A percentile compares a stretch with the other conserved stretches of the same genome.
phyloP scores from a whole-genome alignment of 2,329 filamentous ascomycete genomes.

The Cercospora beticola region DNA sequence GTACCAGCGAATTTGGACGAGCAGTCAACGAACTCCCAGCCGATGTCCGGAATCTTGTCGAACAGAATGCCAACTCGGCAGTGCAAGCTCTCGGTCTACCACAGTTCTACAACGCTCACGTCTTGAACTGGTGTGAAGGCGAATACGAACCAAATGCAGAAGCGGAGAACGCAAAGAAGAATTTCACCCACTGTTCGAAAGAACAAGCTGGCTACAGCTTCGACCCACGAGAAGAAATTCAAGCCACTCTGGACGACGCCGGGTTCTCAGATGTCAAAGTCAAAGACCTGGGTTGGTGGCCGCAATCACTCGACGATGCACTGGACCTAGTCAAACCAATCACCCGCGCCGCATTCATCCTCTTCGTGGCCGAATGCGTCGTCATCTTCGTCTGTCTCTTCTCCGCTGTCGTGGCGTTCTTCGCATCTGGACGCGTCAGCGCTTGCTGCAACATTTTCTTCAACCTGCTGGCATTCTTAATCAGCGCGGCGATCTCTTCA shows the following conservation, averaged over 20 bases:
- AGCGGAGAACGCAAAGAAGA: constrained; percentile 44
- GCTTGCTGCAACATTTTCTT: constrained; percentile 53
- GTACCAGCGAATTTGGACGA: constrained; percentile 15
- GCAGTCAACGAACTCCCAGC: constrained; percentile 40
- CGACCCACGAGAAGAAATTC: constrained; percentile 53
- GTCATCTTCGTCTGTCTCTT: constrained; percentile 55
- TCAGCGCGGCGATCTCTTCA: constrained; percentile 71
- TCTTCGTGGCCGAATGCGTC: constrained; percentile 55
- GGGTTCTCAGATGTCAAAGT: constrained; percentile 48
- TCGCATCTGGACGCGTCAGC: constrained; percentile 48
- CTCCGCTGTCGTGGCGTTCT: constrained; percentile 46
- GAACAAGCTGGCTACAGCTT: constrained; percentile 57
- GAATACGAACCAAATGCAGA: constrained; percentile 45
- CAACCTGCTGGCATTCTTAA: constrained; percentile 53
- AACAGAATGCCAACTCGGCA: constrained; percentile 30
- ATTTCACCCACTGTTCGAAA: constrained; percentile 57
- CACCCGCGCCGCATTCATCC: constrained; percentile 55
- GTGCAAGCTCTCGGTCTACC: constrained; percentile 54
- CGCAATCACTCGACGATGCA: constrained; percentile 54
- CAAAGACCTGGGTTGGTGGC: constrained; percentile 54
- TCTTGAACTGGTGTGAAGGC: constrained; percentile 60
- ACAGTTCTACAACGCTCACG: constrained; percentile 62
- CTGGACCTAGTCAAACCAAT: constrained; percentile 53
- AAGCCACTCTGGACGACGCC: constrained; percentile 48
- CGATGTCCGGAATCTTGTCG: neutral